These are phyloP conservation scores for Acrodontium crateriforme DNA, from an alignment of 2,329 filamentous ascomycete genomes.

Conservation along the genomic window DNA sequence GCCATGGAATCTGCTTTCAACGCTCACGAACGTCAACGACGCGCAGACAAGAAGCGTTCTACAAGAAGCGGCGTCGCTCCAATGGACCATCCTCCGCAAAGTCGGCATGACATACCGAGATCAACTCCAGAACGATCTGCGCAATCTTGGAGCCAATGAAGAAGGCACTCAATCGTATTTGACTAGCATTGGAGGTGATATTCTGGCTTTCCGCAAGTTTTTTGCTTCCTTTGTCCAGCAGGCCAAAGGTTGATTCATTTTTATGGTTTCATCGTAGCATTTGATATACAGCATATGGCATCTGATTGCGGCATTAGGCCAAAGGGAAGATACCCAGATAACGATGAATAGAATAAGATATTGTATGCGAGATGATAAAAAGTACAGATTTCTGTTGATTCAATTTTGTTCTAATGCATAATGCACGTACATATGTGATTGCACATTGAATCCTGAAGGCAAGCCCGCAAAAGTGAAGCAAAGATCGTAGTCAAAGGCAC, in stretches of 20 bases:
- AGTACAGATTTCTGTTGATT: no score
- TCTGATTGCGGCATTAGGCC: no score
- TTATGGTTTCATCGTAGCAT: no score
- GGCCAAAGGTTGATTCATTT: conserved; percentile 12
- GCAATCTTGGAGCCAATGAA: conserved; percentile 49
- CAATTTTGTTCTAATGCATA: no score
- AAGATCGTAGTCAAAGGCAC: no score
- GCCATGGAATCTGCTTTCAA: conserved; percentile 77
- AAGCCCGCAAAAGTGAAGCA: no score
- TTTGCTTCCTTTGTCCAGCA: conserved; percentile 30
- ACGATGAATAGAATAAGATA: no score
- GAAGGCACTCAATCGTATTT: conserved; percentile 54
- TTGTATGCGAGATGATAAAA: no score
- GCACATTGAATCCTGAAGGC: no score
- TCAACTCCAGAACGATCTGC: conserved; percentile 51
- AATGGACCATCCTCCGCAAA: conserved; percentile 83
- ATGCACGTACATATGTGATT: no score
- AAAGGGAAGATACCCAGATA: no score
- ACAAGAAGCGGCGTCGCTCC: conserved; percentile 71
- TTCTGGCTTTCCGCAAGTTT: conserved; percentile 32
- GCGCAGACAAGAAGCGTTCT: conserved; percentile 81
- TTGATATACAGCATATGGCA: no score
- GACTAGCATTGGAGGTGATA: conserved; percentile 34
- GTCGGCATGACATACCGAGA: conserved; percentile 69
- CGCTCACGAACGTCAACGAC: conserved; percentile 71